A percentile compares a stretch with the other conserved stretches of the same genome.
These are phyloP conservation scores for Rhodotorula sp. DNA, from an alignment of 1,284 basidiomycete genomes.

Conservation along the genomic window DNA sequence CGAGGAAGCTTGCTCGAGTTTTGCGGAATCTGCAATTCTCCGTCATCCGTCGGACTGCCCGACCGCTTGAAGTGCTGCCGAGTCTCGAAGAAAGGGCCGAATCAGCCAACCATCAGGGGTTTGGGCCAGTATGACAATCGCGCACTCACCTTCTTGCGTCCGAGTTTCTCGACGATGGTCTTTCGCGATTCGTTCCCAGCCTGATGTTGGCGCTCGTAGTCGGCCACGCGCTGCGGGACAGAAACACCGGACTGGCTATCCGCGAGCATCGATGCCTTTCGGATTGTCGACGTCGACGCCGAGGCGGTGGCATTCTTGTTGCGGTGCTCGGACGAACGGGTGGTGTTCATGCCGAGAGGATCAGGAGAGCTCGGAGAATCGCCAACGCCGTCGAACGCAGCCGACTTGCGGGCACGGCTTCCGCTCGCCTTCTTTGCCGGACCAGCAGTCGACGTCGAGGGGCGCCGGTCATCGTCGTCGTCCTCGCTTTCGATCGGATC, in stretches of 20 bases:
- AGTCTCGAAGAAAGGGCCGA: background rate
- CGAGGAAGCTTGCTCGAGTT: background rate
- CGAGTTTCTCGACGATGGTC: too few species aligned
- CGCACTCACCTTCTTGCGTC: too few species aligned
- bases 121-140: too few species aligned
- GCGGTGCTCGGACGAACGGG: background rate
- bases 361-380: slow-evolving; percentile 10
- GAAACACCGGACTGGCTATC: too few species aligned
- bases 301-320: background rate
- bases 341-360: background rate
- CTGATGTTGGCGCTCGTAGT: too few species aligned
- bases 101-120: background rate
- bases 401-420: background rate
- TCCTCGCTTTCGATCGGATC: slow-evolving; percentile 1
- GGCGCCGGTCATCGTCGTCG: background rate
- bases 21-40: background rate
- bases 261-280: too few species aligned
- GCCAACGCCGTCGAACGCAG: background rate
- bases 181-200: too few species aligned
- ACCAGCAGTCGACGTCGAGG: background rate
- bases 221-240: too few species aligned
- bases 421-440: background rate
- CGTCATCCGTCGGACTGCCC: slow-evolving; percentile 8
- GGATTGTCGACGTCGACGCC: too few species aligned
- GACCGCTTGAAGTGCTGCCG: background rate